These are phyloP conservation scores for Candolleomyces efflorescens DNA, from an alignment of 768 basidiomycete genomes.

Conservation along the genomic window DNA sequence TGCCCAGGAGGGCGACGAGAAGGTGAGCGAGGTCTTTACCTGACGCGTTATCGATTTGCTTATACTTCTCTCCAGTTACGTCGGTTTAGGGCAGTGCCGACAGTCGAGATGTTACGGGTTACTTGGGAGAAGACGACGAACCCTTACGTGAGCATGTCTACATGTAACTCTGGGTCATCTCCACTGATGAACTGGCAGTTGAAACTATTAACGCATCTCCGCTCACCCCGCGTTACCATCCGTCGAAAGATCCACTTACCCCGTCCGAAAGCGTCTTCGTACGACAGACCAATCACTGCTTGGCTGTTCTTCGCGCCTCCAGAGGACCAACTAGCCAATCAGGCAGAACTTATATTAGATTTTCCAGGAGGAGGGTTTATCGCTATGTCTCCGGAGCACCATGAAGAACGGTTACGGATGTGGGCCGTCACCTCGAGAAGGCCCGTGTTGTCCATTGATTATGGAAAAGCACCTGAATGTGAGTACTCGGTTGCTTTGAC, in stretches of 20 bases:
- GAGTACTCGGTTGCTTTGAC: conserved; percentile 19
- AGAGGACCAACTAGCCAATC: conserved; percentile 54
- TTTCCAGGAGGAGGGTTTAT: conserved; percentile 97
- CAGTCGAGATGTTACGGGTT: conserved; percentile 90
- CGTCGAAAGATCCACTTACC: conserved; percentile 78
- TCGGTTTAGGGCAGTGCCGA: conserved; percentile 87
- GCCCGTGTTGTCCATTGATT: conserved; percentile 84
- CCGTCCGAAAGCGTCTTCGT: conserved; percentile 70
- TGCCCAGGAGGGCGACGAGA: conserved; percentile 93
- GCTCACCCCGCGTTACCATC: conserved; percentile 57
- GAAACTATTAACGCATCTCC: conserved; percentile 57
- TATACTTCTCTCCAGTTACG: conserved; percentile 58
- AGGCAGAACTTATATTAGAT: conserved; percentile 85
- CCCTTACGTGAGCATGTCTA: conserved; percentile 63
- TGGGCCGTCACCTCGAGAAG: conserved; percentile 82
- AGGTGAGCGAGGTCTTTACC: conserved; percentile 44
- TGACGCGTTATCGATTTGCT: neutral
- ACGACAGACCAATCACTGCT: conserved; percentile 77
- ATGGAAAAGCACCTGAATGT: conserved; percentile 98
- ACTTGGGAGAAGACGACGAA: conserved; percentile 98
- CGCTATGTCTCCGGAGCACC: conserved; percentile 93
- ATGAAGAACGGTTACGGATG: conserved; percentile 85
- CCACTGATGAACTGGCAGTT: conserved; percentile 40
- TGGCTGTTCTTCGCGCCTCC: conserved; percentile 79
- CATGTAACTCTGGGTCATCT: neutral